Conservation (phyloP, 139 green algal species). For the Edaphochlamys debaryana region DNA sequence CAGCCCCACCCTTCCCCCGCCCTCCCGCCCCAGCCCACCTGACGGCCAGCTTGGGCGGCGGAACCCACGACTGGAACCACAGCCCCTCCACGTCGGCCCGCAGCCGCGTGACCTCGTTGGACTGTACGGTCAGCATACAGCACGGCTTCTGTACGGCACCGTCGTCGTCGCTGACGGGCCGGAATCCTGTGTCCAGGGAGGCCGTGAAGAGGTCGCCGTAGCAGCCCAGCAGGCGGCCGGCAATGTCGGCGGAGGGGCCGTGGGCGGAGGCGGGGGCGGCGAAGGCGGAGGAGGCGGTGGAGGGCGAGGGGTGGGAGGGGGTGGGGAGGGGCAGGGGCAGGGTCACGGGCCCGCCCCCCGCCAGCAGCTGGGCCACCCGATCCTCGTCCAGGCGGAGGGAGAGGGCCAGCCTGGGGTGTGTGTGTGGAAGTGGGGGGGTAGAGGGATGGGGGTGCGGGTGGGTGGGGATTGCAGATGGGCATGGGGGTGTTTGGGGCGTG, state of each 20-base stretch:
- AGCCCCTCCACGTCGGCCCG: slow-evolving; percentile 67
- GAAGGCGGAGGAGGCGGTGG: no score
- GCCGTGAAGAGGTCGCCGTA: slow-evolving; percentile 73
- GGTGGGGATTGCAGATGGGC: no score
- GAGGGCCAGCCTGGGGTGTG: slow-evolving; percentile 57
- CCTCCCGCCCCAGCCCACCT: neutral
- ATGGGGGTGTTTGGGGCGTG: no score
- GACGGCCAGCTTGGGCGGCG: slow-evolving; percentile 68
- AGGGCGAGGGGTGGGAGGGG: no score
- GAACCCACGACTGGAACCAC: slow-evolving; percentile 56
- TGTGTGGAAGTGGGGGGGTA: no score
- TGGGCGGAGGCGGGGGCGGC: slow-evolving; percentile 21
- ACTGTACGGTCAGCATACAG: slow-evolving; percentile 72
- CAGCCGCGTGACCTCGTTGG: slow-evolving; percentile 76
- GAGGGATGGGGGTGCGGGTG: no score
- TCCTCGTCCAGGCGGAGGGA: slow-evolving; percentile 72
- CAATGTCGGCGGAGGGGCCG: slow-evolving; percentile 43
- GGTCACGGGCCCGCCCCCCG: no score
- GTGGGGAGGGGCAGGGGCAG: no score
- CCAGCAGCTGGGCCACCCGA: slow-evolving; percentile 69
- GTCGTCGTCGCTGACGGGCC: neutral
- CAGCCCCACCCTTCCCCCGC: neutral
- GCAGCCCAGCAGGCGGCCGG: slow-evolving; percentile 66
- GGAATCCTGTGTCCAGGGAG: slow-evolving; percentile 35
- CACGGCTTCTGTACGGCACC: slow-evolving; percentile 10